Evolutionary conservation across 495 filamentous ascomycete genomes (phyloP).

Genomic region (Usnea hakonensis): DNA sequence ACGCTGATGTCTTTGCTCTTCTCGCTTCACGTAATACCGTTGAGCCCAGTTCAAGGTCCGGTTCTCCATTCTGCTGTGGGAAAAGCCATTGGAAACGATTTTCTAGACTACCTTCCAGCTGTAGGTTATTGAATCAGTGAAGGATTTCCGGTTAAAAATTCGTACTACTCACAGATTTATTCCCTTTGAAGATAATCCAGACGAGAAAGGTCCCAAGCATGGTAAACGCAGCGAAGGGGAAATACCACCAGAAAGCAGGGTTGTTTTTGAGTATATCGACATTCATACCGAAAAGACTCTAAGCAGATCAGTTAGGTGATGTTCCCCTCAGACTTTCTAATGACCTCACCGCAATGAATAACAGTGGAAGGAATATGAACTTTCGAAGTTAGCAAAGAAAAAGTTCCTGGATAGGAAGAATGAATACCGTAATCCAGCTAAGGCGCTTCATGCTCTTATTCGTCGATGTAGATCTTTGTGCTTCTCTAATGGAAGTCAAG

Average conservation of each 20-base stretch:
- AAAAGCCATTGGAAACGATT: slow-evolving; percentile 4
- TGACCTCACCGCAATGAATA: slow-evolving; percentile 28
- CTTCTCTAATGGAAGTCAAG: slow-evolving; percentile 28
- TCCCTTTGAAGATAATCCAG: slow-evolving; percentile 29
- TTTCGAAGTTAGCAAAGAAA: slow-evolving; percentile 17
- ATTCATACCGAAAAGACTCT: slow-evolving; percentile 36
- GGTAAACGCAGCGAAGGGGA: slow-evolving; percentile 21
- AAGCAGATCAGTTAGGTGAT: background rate
- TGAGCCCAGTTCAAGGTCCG: slow-evolving; percentile 4
- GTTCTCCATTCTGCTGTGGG: background rate
- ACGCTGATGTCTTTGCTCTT: too few species aligned
- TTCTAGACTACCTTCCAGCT: slow-evolving; percentile 15
- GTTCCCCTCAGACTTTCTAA: background rate
- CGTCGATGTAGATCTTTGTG: slow-evolving; percentile 23
- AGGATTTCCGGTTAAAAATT: background rate
- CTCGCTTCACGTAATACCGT: too few species aligned
- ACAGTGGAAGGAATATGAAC: slow-evolving; percentile 33
- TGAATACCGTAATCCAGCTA: slow-evolving; percentile 32
- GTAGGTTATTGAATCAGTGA: background rate
- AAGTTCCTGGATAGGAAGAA: background rate
- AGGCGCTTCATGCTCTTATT: slow-evolving; percentile 32
- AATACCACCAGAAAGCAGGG: slow-evolving; percentile 31
- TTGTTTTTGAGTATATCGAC: slow-evolving; percentile 27
- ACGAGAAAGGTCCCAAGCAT: slow-evolving; percentile 22
- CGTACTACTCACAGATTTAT: slow-evolving; percentile 19